Conservation (phyloP, 1,284 basidiomycete species). For the Rhodotorula glutinis region DNA sequence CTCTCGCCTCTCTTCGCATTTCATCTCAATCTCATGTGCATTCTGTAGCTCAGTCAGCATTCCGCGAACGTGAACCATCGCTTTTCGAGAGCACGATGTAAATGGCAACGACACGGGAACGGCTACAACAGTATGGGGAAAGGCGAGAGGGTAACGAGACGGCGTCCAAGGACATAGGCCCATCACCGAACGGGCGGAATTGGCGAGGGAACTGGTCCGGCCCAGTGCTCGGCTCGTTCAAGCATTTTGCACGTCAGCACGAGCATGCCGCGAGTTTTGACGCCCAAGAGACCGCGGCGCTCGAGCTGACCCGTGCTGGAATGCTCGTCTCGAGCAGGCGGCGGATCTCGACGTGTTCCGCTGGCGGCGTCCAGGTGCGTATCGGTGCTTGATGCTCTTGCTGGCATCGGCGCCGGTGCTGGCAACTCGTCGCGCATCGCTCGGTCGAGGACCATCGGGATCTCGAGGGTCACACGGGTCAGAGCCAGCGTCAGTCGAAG, state of each 20-base stretch:
- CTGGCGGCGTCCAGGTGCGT: too few species aligned
- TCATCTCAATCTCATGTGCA: not conserved
- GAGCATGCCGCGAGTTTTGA: constrained; percentile 40
- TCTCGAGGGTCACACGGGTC: constrained; percentile 70
- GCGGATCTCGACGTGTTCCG: not conserved
- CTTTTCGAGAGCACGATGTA: not conserved
- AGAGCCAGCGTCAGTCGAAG: constrained; percentile 71
- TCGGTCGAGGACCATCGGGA: constrained; percentile 71
- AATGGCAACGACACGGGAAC: not conserved
- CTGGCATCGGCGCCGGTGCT: not conserved
- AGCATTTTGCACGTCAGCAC: constrained; percentile 40
- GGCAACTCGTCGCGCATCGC: constrained; percentile 54
- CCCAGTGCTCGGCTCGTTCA: constrained; percentile 41
- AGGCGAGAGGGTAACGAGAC: too few species aligned
- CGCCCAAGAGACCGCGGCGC: constrained; percentile 37
- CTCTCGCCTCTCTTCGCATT: not conserved
- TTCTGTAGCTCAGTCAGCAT: too few species aligned
- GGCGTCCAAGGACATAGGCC: too few species aligned
- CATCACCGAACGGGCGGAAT: not conserved
- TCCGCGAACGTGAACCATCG: too few species aligned
- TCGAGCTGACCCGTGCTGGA: constrained; percentile 22
- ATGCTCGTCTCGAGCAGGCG: not conserved
- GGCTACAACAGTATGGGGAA: not conserved
- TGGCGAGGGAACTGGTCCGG: not conserved
- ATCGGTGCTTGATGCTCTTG: not conserved